Base-by-base conservation (phyloP, 164 flowering plant genomes). In the Vitis cinerea region DNA sequence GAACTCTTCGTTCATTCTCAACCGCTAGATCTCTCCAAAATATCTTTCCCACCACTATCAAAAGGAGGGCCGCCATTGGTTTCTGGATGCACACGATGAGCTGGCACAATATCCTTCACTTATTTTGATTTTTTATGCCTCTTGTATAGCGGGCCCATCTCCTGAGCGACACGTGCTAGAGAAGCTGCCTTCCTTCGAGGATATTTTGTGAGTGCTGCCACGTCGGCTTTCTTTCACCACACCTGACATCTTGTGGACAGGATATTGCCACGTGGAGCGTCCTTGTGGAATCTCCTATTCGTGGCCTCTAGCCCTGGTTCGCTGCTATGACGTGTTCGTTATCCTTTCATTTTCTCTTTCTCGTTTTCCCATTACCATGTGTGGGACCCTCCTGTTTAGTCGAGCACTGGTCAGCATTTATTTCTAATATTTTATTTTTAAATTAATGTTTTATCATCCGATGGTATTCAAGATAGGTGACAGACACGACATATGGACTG, bases 31-130 rank as follows among this genome's bases (percentile, higher is more conserved):
- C 10, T 50, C 15, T n/a, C 29, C 15, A 74, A 75, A 65, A 75
- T 65, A 75, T 65, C 73, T 61, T 29, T 44, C 8, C 3, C 19
- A 8, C 67, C 37, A 7, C 16, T 44, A 71, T 76, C 72, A 76
- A 67, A 72, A 72, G 72, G 72, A 7, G 68, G 75, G 67, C 69
- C 69, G 75, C 23, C 69, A 76, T 76, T 72, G 75, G 72, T 54
- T 30, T 56, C 50, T 17, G 53, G 59, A 61, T 61, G 63, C 50
- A 2, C n/a, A 11, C 0, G 72, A 29, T 63, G 65, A 71, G 72
- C 71, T 76, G 79, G 64, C 66, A 9, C 0, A 9, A 15, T 63
- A 1, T 57, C 61, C 31, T 61, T 70, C 73, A 64, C 27, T 61
- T 27, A 54, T 70, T 75, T 61, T 53, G 63, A 51, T 69, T 69